These are phyloP conservation scores for Byssochlamys sp. DNA, from an alignment of 2,329 filamentous ascomycete species.

Conservation along the genomic window DNA sequence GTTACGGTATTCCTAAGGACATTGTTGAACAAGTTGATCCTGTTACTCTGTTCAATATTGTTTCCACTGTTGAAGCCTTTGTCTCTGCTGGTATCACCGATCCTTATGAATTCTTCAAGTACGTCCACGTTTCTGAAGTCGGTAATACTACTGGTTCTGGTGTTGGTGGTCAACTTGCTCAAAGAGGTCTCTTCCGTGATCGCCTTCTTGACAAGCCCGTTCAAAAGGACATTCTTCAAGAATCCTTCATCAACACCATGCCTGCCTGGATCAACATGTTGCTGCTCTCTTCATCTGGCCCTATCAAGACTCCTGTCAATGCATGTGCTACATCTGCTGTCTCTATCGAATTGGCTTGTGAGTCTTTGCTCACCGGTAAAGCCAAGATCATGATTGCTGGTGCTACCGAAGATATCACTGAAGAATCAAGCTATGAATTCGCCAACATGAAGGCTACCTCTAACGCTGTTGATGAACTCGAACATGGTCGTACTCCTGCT, in stretches of 20 bases:
- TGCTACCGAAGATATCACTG: slow-evolving; percentile 98
- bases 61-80: slow-evolving; percentile 84
- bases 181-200: slow-evolving; percentile 97
- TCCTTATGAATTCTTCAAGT: slow-evolving; percentile 99
- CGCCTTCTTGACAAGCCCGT: slow-evolving; percentile 92
- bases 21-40: slow-evolving; percentile 97
- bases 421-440: slow-evolving; percentile 98
- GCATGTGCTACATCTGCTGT: slow-evolving; percentile 96
- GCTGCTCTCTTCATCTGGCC: slow-evolving; percentile 87
- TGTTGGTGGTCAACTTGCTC: slow-evolving; percentile 85
- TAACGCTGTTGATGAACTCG: slow-evolving; percentile 93
- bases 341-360: slow-evolving; percentile 93
- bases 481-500: slow-evolving; percentile 82
- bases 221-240: slow-evolving; percentile 97
- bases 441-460: slow-evolving; percentile 99
- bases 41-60: slow-evolving; percentile 87
- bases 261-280: slow-evolving; percentile 99
- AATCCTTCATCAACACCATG: slow-evolving; percentile 99
- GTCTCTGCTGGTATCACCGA: slow-evolving; percentile 92
- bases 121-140: slow-evolving; percentile 93
- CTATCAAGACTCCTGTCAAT: slow-evolving; percentile 96
- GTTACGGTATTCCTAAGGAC: slow-evolving; percentile 91
- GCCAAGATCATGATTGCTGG: slow-evolving; percentile 93
- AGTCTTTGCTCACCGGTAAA: slow-evolving; percentile 97
- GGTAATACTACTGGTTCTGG: slow-evolving; percentile 97